Evolutionary conservation across 257 asterid genomes (phyloP), one percentile per base, ranked within the genome.

Genomic region (Fraxinus excelsior): DNA sequence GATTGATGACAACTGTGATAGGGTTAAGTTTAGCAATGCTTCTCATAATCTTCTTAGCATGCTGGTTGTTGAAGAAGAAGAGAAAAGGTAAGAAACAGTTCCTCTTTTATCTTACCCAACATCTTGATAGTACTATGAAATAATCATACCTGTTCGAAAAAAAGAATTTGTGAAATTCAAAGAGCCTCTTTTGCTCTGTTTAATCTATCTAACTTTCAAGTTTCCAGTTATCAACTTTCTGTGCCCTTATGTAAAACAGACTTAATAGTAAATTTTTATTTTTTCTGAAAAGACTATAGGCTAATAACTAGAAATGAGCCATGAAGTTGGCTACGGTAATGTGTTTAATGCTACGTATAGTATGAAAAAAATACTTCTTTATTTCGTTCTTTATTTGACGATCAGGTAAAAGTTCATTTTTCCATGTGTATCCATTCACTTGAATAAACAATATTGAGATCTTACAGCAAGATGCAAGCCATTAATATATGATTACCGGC

Each of bases 1-100:
- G 75, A 37, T 53, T 8, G 72, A 74, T 26, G 29, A 25, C 31
- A 37, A 64, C 37, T 60, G 21, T 73, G 60, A 58, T 40, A 76
- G 72, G 75, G 75, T 74, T 80, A 13, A 28, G 65, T 79, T 49
- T 70, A 62, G 84, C 84, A 62, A 74, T 82, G 68, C 40, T 80
- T 69, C 35, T 80, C 67, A 23, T 75, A 37, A 26, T 83, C 42
- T 60, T 34, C 0, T 65, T 37, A 23, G 75, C 56, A 28, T 80
- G 49, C 25, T 80, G 68, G 67, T 73, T 76, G 77, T 38, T 73
- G 23, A 64, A 70, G 21, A 83, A 70, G 51, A 46, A 40, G 38
- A 73, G 76, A 70, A 80, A 64, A 69, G 78, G 86, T 83, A 49
- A 78, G 44, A 67, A 37, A 49, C 42, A 53, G 64, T 7, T 53